phyloP scores from a whole-genome alignment of 192 early-diverging fungal species.

The Phlyctochytrium bullatum region DNA sequence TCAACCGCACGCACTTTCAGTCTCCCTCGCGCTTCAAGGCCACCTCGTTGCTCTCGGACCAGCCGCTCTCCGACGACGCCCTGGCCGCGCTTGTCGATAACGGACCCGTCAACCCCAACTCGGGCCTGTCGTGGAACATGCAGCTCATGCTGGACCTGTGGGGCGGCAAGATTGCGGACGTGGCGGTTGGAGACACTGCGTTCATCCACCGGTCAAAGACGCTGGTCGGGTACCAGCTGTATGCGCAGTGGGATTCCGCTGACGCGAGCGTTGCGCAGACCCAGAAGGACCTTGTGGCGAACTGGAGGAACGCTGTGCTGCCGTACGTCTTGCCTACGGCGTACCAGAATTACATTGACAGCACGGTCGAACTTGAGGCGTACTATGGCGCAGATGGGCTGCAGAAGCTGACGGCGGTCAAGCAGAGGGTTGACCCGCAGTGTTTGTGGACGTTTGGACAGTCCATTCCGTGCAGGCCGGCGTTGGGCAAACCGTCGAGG shows the following conservation, averaged over 20 bases:
- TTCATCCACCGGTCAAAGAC: constrained; percentile 11
- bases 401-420: background rate
- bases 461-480: too few relatives aligned
- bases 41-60: constrained; percentile 5
- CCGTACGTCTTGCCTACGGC: background rate
- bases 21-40: background rate
- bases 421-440: constrained; percentile 8
- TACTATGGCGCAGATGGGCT: constrained; percentile 15
- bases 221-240: constrained; percentile 9
- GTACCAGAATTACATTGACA: constrained; percentile 20
- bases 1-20: background rate
- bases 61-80: background rate
- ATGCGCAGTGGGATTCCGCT: background rate
- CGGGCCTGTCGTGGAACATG: background rate
- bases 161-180: constrained; percentile 6
- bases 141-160: constrained; percentile 5
- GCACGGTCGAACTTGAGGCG: background rate
- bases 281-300: background rate
- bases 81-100: background rate
- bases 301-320: background rate
- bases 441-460: background rate
- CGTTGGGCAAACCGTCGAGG: too few relatives aligned
- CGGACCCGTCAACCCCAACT: background rate
- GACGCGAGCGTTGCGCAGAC: background rate
- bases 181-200: background rate